Conservation (phyloP, 805 yeast species). For the Candida berthetii region DNA sequence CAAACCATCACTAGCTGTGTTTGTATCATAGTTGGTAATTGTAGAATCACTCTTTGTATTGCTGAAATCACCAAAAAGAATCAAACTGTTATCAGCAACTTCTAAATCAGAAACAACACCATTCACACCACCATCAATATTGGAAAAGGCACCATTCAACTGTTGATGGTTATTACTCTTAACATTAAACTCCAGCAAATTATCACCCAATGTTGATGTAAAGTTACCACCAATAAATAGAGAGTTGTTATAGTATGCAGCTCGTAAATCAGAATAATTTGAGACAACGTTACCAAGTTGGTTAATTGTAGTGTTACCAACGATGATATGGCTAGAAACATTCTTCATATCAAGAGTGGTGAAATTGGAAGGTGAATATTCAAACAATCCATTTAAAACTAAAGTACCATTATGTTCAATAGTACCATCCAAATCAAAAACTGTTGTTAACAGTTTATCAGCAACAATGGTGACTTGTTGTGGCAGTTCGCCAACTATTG, state of each 20-base stretch:
- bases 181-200: constrained; percentile 28
- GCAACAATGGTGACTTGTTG: constrained; percentile 57
- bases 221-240: constrained; percentile 47
- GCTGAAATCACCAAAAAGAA: constrained; percentile 42
- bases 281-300: constrained; percentile 27
- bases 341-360: constrained; percentile 26
- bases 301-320: constrained; percentile 43
- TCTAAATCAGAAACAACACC: constrained; percentile 26
- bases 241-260: constrained; percentile 24
- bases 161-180: constrained; percentile 4
- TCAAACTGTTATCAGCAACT: constrained; percentile 27
- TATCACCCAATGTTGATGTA: constrained; percentile 28
- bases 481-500: constrained; percentile 19
- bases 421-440: constrained; percentile 38
- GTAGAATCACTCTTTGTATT: constrained; percentile 25
- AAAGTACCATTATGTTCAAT: constrained; percentile 27
- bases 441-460: constrained; percentile 50
- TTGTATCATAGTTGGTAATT: constrained; percentile 21
- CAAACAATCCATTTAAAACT: constrained; percentile 72
- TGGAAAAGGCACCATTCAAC: background rate
- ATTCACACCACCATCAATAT: constrained; percentile 14
- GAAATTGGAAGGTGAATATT: constrained; percentile 70
- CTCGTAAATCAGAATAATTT: constrained; percentile 32
- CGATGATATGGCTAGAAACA: constrained; percentile 14
- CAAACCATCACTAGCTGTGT: constrained; percentile 26